Evolutionary conservation across 73 alveolate genomes (phyloP), one percentile per base, ranked within the genome.

Genomic region (Paramecium octaurelia): DNA sequence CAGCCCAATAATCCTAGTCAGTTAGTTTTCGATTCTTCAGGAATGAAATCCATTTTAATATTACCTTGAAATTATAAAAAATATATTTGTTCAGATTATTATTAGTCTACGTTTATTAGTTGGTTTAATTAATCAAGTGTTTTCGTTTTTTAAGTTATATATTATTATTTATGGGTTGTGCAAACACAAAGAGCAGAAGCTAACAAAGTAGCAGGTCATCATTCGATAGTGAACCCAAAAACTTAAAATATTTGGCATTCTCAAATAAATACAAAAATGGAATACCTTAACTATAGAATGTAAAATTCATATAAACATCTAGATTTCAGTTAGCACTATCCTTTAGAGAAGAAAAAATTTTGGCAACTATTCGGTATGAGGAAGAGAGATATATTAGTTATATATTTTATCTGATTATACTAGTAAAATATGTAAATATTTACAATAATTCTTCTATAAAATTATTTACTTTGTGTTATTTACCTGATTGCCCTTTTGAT

Each of bases 21-120:
- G 57, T 80, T 40, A 31, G 70, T 76, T 40, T 80, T 42, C 16
- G 91, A 80, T 80, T 80, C 91, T 1, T 42, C 29, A 24, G 75
- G 91, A 44, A 42, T 80, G 77, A 80, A 80, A 21, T 80, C 91
- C 16, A 80, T 80, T 10, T 48, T 42, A 43, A 43, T 80, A 80
- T 42, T 80, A 35, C 76, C 75, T 42, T 80, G 91, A 80, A 73
- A 20, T 34, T 36, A 73, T 35, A 73, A 54, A 9, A 54, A 54
- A 54, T 54, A 54, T 14, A 54, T 54, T n/a, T 18, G 0, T 54
- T 7, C 69, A 54, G 69, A 4, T 16, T 54, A 7, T 16, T 54
- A 7, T 54, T 18, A 54, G 69, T 54, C 69, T 54, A 8, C 69
- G 69, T 54, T 54, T 54, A 54, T 54, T 54, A 54, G 69, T 54